phyloP scores from a whole-genome alignment of 2,329 filamentous ascomycete species.

The Aureobasidium sp. region DNA sequence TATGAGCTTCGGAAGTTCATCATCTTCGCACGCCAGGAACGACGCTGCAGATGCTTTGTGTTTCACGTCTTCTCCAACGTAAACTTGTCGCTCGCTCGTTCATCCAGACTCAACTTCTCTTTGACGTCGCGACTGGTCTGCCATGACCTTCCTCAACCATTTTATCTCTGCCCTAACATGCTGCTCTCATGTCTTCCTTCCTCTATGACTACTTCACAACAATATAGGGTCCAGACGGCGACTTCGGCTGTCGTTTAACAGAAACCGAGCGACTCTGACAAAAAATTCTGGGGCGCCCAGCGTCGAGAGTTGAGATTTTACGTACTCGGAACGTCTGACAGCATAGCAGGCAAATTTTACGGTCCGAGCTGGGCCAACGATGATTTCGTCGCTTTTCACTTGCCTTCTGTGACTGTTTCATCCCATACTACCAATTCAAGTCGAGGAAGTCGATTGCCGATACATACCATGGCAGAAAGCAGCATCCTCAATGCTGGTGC shows the following conservation, averaged over 20 bases:
- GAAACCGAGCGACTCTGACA: not conserved
- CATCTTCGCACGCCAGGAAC: not conserved
- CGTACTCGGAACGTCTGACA: not conserved
- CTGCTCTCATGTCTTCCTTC: not conserved
- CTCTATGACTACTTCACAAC: not conserved
- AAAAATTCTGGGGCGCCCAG: not conserved
- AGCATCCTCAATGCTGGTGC: not conserved
- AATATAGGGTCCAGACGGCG: not conserved
- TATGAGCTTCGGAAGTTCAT: not conserved
- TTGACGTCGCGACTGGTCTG: not conserved
- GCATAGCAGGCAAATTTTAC: slow-evolving; percentile 8
- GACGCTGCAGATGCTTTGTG: not conserved
- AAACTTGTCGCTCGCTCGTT: not conserved
- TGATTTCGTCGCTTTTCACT: slow-evolving; percentile 12
- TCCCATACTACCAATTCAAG: not conserved
- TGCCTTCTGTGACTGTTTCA: slow-evolving; percentile 7
- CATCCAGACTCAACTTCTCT: slow-evolving; percentile 2
- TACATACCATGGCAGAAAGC: not conserved
- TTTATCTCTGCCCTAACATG: not conserved
- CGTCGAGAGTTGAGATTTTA: slow-evolving; percentile 1
- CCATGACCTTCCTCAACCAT: not conserved
- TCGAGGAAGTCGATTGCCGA: not conserved
- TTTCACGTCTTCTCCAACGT: not conserved
- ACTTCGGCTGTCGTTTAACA: not conserved
- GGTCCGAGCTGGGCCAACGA: slow-evolving; percentile 3